Evolutionary conservation across 768 basidiomycete genomes (phyloP), one percentile per base, ranked within the genome.

Genomic region (Termitomyces sp.): DNA sequence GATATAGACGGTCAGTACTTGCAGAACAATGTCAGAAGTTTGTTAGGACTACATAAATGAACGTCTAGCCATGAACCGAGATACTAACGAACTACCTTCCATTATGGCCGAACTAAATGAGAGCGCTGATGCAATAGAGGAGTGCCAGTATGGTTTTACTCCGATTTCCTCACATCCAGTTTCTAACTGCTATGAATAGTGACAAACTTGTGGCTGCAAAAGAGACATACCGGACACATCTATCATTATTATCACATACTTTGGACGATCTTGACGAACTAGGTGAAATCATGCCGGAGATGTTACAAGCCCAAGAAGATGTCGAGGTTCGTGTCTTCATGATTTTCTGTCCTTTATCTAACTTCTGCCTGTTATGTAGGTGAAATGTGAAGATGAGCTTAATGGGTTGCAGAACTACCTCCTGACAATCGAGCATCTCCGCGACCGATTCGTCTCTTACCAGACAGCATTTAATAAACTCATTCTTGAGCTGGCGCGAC

Each of bases 271-370:
- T 93, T 20, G 89, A 93, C 50, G 85, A 88, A 63, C 78, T 93
- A 4, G 91, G 86, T 1, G 85, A 88, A 20, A 89, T 91, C 54
- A 91, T 93, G 86, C 75, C 77, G 0, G 86, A 87, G 55, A 91
- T 93, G 87, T 70, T 93, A 5, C 77, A 80, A 46, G 81, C 78
- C 14, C 89, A 92, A 67, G 82, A 88, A 55, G 71, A 72, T 6
- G 81, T 90, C 6, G 88, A 93, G 80, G 89, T 89, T 51, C 18
- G 73, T 62, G 53, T 20, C 30, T 28, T 44, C 28, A 14, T 46
- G 8, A 41, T 30, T n/a, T 4, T 30, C 9, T 8, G 36, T 49
- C 28, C 16, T n/a, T 18, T 33, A 38, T 14, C 46, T 43, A 57
- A 52, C n/a, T 52, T 50, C 52, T 13, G 43, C 13, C 14, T 55